Conservation (phyloP, 495 filamentous ascomycete species). For the Xylaria nigripes region DNA sequence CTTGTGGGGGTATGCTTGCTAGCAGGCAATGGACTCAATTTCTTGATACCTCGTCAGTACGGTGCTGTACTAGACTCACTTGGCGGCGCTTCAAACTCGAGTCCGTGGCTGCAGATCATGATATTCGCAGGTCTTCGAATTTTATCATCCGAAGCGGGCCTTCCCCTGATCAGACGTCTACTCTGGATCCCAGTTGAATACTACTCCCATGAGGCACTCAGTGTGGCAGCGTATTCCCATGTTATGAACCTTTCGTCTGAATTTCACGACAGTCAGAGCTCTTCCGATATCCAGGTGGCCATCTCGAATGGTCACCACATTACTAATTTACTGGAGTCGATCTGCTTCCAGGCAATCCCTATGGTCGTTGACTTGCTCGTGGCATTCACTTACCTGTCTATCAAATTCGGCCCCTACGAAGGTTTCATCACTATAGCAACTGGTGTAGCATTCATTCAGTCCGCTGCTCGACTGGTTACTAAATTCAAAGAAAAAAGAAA, state of each 20-base stretch:
- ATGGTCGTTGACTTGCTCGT: conserved; percentile 64
- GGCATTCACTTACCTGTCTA: conserved; percentile 60
- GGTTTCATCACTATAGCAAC: conserved; percentile 59
- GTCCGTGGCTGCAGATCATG: conserved; percentile 47
- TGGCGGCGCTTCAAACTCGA: conserved; percentile 27
- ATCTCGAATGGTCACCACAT: conserved; percentile 58
- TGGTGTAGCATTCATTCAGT: conserved; percentile 54
- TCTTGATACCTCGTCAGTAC: conserved; percentile 59
- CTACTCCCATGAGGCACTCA: conserved; percentile 53
- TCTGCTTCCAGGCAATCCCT: conserved; percentile 60
- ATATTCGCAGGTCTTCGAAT: conserved; percentile 49
- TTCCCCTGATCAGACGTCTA: conserved; percentile 46
- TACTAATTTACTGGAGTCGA: conserved; percentile 53
- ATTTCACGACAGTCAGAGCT: conserved; percentile 68
- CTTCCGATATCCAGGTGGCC: conserved; percentile 60
- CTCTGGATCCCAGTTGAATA: conserved; percentile 62
- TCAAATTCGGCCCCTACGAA: conserved; percentile 66
- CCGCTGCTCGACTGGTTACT: conserved; percentile 46
- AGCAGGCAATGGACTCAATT: conserved; percentile 50
- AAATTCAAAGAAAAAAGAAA: conserved; percentile 33
- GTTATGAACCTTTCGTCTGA: conserved; percentile 72
- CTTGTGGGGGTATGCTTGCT: conserved; percentile 56
- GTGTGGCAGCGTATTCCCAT: conserved; percentile 61
- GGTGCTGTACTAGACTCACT: conserved; percentile 55
- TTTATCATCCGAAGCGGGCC: conserved; percentile 48